These are phyloP conservation scores for Auricularia sp. DNA, from an alignment of 768 basidiomycete genomes.

Conservation along the genomic window DNA sequence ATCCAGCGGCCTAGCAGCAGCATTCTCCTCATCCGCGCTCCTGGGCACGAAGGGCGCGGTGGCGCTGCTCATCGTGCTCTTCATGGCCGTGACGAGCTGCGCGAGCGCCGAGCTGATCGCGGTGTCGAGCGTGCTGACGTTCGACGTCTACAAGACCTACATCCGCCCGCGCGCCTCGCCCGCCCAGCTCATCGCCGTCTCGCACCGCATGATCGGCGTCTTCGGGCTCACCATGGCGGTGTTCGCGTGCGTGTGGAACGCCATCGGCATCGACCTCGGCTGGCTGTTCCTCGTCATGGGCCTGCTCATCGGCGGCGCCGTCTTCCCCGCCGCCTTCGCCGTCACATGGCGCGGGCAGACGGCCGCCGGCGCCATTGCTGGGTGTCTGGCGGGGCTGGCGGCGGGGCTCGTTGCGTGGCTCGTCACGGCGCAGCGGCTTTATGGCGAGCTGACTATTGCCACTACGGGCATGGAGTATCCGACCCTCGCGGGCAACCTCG, in stretches of 20 bases:
- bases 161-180: conserved; percentile 12
- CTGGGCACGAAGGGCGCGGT: conserved; percentile 41
- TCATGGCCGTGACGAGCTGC: conserved; percentile 43
- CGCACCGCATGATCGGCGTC: conserved; percentile 18
- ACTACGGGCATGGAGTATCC: not conserved
- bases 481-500: conserved; percentile 3
- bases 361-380: not conserved
- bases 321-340: conserved; percentile 3
- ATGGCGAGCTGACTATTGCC: conserved; percentile 3
- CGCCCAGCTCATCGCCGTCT: conserved; percentile 15
- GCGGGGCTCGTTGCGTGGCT: conserved; percentile 1
- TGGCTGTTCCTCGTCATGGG: not conserved
- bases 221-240: conserved; percentile 18
- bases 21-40: conserved; percentile 36
- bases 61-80: conserved; percentile 35
- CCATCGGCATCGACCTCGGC: conserved; percentile 13
- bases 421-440: not conserved
- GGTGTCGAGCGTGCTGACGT: conserved; percentile 25
- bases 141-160: conserved; percentile 29
- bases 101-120: conserved; percentile 38
- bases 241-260: conserved; percentile 19
- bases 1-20: conserved; percentile 33
- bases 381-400: not conserved
- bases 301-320: conserved; percentile 4
- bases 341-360: conserved; percentile 3